phyloP scores from a whole-genome alignment of 345 rosid genomes.

The Ceriops tagal region DNA sequence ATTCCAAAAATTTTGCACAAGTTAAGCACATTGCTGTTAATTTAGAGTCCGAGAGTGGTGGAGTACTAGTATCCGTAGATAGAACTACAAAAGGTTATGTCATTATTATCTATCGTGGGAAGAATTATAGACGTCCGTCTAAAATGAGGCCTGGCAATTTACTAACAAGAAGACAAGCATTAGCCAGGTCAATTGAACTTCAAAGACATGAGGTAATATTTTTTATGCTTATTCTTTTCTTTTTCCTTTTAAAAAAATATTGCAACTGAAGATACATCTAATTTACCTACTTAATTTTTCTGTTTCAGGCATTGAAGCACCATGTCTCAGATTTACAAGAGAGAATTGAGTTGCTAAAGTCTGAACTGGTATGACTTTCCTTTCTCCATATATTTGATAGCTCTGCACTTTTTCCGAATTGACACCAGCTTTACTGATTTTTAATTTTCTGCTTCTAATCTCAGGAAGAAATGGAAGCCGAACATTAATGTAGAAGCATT shows the following conservation, averaged over 20 bases:
- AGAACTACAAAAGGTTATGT: slow-evolving; percentile 71
- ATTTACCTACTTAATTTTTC: slow-evolving; percentile 10
- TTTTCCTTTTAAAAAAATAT: neutral
- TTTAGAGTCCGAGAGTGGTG: slow-evolving; percentile 94
- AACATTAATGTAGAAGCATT: slow-evolving; percentile 33
- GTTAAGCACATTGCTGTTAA: slow-evolving; percentile 76
- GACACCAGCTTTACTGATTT: neutral
- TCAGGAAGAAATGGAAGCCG: slow-evolving; percentile 48
- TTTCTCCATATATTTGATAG: neutral
- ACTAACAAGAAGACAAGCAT: slow-evolving; percentile 74
- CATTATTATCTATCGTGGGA: slow-evolving; percentile 78
- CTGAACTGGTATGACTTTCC: slow-evolving; percentile 39
- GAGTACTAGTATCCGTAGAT: slow-evolving; percentile 76
- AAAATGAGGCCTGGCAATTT: slow-evolving; percentile 62
- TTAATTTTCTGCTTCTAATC: slow-evolving; percentile 6
- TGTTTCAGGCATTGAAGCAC: slow-evolving; percentile 72
- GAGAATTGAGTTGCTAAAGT: slow-evolving; percentile 55
- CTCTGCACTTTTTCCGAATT: neutral
- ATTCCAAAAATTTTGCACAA: slow-evolving; percentile 55
- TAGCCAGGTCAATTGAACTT: slow-evolving; percentile 79
- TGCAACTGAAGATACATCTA: no score
- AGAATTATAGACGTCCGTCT: slow-evolving; percentile 64
- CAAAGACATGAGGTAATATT: slow-evolving; percentile 77
- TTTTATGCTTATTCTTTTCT: neutral
- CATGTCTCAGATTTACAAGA: slow-evolving; percentile 60